phyloP scores from a whole-genome alignment of 139 green algal genomes.

The Microglena sp. region DNA sequence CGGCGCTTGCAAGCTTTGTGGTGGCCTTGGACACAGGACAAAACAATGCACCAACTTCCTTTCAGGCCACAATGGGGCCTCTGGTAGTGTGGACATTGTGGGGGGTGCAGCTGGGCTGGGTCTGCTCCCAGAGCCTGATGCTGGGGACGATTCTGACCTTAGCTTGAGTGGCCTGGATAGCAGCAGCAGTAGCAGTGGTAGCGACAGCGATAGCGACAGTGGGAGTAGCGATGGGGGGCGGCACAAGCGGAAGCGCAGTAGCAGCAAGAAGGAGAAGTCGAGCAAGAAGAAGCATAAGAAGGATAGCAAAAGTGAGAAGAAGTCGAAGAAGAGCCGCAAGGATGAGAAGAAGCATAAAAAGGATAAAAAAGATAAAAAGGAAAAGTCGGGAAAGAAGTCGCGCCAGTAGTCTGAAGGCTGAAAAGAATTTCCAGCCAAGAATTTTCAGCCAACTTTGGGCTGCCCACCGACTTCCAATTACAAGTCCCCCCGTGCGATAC shows the following conservation, averaged over 20 bases:
- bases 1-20: conserved; percentile 71
- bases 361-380: not conserved
- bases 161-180: not conserved
- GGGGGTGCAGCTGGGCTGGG: not conserved
- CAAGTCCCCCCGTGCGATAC: no score
- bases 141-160: not conserved
- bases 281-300: conserved; percentile 7
- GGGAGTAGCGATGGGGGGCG: not conserved
- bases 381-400: not conserved
- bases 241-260: not conserved
- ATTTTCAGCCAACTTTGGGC: no score
- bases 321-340: no score
- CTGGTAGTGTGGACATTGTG: not conserved
- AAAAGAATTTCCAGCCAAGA: no score
- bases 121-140: not conserved
- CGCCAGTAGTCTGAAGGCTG: no score
- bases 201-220: not conserved
- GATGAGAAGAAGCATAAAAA: not conserved
- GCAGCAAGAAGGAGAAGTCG: not conserved
- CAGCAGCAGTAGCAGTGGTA: not conserved
- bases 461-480: no score
- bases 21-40: conserved; percentile 71
- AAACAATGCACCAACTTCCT: conserved; percentile 71
- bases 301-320: not conserved
- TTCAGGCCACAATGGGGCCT: conserved; percentile 1